Evolutionary conservation across 805 yeast genomes (phyloP).

Genomic region (Schwanniomyces vanrijiae): DNA sequence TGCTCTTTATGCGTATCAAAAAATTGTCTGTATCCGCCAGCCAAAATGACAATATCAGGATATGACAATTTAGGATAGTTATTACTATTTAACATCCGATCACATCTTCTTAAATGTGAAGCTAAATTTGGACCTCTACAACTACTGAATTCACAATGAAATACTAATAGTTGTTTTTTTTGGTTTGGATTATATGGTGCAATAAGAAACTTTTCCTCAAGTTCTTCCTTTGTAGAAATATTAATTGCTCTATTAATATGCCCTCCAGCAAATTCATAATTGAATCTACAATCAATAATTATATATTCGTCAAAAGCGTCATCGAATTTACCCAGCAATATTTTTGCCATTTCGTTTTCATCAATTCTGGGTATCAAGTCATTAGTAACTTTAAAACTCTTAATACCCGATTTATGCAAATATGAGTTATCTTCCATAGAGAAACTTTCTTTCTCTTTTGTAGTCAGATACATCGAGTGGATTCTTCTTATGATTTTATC

Average conservation of each 20-base stretch:
- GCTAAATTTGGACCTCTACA: constrained; percentile 96
- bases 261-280: constrained; percentile 90
- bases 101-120: constrained; percentile 76
- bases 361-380: constrained; percentile 73
- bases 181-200: constrained; percentile 10
- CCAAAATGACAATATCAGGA: constrained; percentile 85
- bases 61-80: constrained; percentile 79
- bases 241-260: constrained; percentile 85
- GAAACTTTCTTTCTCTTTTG: constrained; percentile 25
- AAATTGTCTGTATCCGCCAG: constrained; percentile 89
- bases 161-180: constrained; percentile 57
- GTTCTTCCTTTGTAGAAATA: constrained; percentile 64
- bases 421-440: constrained; percentile 31
- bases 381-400: constrained; percentile 32
- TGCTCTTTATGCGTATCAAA: constrained; percentile 55
- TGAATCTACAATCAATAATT: constrained; percentile 87
- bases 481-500: constrained; percentile 52
- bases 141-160: constrained; percentile 94
- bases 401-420: constrained; percentile 26
- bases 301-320: constrained; percentile 54
- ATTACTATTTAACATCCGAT: constrained; percentile 69
- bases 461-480: constrained; percentile 66
- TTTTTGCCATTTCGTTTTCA: constrained; percentile 54
- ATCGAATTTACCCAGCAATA: constrained; percentile 52
- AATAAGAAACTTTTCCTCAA: constrained; percentile 57